Conservation (phyloP, 768 basidiomycete species). For the Arthromyces matolae region DNA sequence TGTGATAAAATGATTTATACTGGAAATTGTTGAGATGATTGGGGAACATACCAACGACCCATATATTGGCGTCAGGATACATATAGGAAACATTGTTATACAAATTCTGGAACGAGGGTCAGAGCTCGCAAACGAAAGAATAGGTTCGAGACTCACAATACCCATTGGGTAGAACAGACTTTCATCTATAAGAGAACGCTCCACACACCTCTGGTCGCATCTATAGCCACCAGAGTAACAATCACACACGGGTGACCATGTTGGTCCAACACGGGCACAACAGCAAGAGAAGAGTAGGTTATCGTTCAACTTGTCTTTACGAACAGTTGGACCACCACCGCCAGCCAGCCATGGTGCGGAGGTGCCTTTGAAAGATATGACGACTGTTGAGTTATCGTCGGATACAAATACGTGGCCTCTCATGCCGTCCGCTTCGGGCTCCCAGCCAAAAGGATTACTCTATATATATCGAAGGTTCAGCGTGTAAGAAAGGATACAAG, state of each 20-base stretch:
- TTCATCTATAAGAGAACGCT: slow-evolving; percentile 73
- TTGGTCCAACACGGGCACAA: slow-evolving; percentile 91
- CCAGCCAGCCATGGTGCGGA: slow-evolving; percentile 66
- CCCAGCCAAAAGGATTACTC: slow-evolving; percentile 85
- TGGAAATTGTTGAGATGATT: not conserved
- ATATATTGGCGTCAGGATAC: slow-evolving; percentile 88
- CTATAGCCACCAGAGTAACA: slow-evolving; percentile 74
- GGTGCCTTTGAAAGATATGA: slow-evolving; percentile 93
- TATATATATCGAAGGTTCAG: slow-evolving; percentile 24
- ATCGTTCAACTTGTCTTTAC: slow-evolving; percentile 92
- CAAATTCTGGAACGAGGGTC: slow-evolving; percentile 56
- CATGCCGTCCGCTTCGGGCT: slow-evolving; percentile 83
- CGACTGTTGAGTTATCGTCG: slow-evolving; percentile 77
- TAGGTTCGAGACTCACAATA: slow-evolving; percentile 47
- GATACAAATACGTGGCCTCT: slow-evolving; percentile 91
- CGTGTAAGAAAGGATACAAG: not conserved
- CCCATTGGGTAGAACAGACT: slow-evolving; percentile 87
- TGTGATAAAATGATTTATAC: not conserved
- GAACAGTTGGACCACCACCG: slow-evolving; percentile 76
- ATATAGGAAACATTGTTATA: slow-evolving; percentile 90
- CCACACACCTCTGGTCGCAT: slow-evolving; percentile 80
- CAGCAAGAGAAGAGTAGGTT: slow-evolving; percentile 96
- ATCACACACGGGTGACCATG: slow-evolving; percentile 90
- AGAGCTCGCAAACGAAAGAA: not conserved
- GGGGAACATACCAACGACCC: slow-evolving; percentile 61